Evolutionary conservation across 1,139 yeast species (phyloP).

Genomic region (Suhomyces panamericanus): DNA sequence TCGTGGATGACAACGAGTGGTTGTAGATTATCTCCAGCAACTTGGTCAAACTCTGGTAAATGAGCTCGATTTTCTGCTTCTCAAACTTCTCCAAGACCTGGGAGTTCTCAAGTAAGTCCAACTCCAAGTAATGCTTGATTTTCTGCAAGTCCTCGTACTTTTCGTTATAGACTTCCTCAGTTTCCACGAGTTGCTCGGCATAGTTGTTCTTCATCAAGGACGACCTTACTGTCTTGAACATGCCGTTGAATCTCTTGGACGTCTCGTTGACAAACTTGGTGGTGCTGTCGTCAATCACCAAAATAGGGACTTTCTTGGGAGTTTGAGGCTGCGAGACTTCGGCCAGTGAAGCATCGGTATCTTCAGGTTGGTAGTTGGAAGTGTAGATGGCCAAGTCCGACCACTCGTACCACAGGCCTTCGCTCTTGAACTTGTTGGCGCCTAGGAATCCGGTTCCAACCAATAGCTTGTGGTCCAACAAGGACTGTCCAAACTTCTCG

Average conservation of each 20-base stretch:
- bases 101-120: conserved; percentile 25
- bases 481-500: conserved; percentile 46
- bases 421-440: conserved; percentile 41
- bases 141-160: conserved; percentile 36
- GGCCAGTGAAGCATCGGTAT: not conserved
- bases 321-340: conserved; percentile 5
- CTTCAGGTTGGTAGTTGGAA: conserved; percentile 16
- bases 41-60: conserved; percentile 37
- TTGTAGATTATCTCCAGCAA: conserved; percentile 39
- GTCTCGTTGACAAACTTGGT: conserved; percentile 31
- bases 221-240: conserved; percentile 23
- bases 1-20: conserved; percentile 29
- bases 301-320: conserved; percentile 7
- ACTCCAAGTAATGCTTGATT: conserved; percentile 33
- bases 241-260: conserved; percentile 33
- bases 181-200: conserved; percentile 28
- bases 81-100: conserved; percentile 40
- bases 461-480: conserved; percentile 38
- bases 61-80: conserved; percentile 33
- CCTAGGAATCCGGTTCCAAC: conserved; percentile 36
- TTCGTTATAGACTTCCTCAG: conserved; percentile 36
- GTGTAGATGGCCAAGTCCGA: conserved; percentile 34
- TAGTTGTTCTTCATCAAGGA: conserved; percentile 37
- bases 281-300: conserved; percentile 20
- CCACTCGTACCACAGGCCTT: conserved; percentile 53